Evolutionary conservation across 305 asterid species (phyloP).

Genomic region (Ajuga reptans): DNA sequence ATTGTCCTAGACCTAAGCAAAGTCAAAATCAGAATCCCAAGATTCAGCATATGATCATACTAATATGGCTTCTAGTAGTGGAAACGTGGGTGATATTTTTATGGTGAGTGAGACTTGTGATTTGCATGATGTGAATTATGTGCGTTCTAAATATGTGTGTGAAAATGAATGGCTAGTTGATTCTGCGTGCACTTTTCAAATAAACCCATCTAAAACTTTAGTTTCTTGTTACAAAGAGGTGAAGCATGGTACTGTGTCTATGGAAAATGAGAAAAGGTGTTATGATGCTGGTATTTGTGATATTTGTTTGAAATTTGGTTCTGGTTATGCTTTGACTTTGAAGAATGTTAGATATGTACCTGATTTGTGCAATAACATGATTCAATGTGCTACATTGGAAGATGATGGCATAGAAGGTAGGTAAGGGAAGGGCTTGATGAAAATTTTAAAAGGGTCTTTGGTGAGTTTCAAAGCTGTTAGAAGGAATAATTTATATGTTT

Average conservation of each 20-base stretch:
- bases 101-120: too few species aligned
- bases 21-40: too few species aligned
- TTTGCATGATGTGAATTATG: background rate
- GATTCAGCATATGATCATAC: too few species aligned
- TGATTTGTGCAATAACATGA: background rate
- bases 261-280: background rate
- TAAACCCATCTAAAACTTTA: background rate
- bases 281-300: background rate
- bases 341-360: background rate
- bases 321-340: background rate
- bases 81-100: too few species aligned
- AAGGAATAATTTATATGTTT: background rate
- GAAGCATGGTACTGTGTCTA: too few species aligned
- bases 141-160: background rate
- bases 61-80: too few species aligned
- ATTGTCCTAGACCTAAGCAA: too few species aligned
- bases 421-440: background rate
- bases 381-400: background rate
- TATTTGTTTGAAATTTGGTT: background rate
- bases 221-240: too few species aligned
- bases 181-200: background rate
- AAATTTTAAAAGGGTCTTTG: background rate
- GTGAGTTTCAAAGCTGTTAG: background rate
- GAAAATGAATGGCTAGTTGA: background rate
- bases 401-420: background rate